phyloP scores from a whole-genome alignment of 768 basidiomycete genomes.

The Mycena venus region DNA sequence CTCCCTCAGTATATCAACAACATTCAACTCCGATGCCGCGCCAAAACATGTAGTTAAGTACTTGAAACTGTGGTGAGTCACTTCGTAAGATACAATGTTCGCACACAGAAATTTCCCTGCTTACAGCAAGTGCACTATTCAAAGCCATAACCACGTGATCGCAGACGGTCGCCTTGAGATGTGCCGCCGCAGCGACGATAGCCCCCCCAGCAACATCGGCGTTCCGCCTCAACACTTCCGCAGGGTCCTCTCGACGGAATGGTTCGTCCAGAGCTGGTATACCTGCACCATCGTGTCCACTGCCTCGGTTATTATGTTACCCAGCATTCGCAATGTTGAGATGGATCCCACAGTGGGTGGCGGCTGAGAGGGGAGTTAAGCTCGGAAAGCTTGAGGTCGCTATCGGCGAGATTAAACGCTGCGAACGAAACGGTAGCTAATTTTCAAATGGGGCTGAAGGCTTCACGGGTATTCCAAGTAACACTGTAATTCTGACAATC shows the following conservation, averaged over 20 bases:
- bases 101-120: no score
- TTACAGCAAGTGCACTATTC: conserved; percentile 11
- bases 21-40: conserved; percentile 36
- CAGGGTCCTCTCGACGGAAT: neutral
- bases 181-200: conserved; percentile 11
- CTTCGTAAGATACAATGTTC: no score
- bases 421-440: no score
- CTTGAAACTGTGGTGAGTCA: neutral
- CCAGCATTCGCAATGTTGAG: neutral
- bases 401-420: no score
- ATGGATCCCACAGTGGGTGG: neutral
- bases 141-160: conserved; percentile 6
- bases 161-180: conserved; percentile 21
- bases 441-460: no score
- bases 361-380: no score
- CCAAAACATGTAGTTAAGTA: conserved; percentile 16
- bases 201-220: neutral
- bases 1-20: conserved; percentile 42
- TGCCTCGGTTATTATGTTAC: neutral
- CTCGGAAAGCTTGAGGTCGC: no score
- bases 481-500: no score
- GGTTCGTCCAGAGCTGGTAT: conserved; percentile 15
- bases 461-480: no score
- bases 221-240: neutral
- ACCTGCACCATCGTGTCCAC: conserved; percentile 1